phyloP scores from a whole-genome alignment of 2,329 filamentous ascomycete species.

The Ascochyta rabiei region DNA sequence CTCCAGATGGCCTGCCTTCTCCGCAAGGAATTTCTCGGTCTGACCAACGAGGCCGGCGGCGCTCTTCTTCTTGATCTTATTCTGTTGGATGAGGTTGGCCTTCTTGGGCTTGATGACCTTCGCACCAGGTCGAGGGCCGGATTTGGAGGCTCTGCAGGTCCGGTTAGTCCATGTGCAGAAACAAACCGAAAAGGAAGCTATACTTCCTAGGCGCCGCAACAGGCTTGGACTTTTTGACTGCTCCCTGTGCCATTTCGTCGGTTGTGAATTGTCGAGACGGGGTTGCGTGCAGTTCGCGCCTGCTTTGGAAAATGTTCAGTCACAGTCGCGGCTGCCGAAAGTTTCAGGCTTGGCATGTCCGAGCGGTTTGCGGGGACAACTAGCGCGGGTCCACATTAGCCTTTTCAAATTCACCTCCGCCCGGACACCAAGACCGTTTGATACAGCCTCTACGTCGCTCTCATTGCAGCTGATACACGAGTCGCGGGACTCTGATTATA shows the following conservation, averaged over 20 bases:
- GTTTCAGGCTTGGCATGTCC: conserved; percentile 21
- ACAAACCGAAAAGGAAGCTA: conserved; percentile 7
- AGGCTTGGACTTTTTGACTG: conserved; percentile 54
- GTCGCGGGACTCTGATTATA: not conserved
- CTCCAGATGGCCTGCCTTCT: conserved; percentile 73
- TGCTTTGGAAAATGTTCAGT: conserved; percentile 21
- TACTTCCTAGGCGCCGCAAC: conserved; percentile 48
- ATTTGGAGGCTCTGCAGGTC: conserved; percentile 36
- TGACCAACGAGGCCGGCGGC: conserved; percentile 65
- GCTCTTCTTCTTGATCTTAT: conserved; percentile 70
- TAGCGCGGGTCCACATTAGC: conserved; percentile 30
- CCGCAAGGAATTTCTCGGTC: conserved; percentile 71
- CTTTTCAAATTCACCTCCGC: conserved; percentile 30
- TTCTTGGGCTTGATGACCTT: conserved; percentile 72
- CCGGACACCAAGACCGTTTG: conserved; percentile 24
- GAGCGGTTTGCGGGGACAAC: conserved; percentile 25
- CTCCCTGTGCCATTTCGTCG: conserved; percentile 55
- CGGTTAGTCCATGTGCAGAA: conserved; percentile 9
- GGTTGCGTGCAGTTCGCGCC: conserved; percentile 1
- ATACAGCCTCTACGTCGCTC: not conserved
- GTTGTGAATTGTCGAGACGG: not conserved
- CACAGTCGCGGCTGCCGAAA: conserved; percentile 15
- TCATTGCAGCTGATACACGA: not conserved
- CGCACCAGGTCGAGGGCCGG: conserved; percentile 63
- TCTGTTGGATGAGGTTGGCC: conserved; percentile 62